These are phyloP conservation scores for Hanseniaspora vineae DNA, from an alignment of 805 yeast species.

Conservation along the genomic window DNA sequence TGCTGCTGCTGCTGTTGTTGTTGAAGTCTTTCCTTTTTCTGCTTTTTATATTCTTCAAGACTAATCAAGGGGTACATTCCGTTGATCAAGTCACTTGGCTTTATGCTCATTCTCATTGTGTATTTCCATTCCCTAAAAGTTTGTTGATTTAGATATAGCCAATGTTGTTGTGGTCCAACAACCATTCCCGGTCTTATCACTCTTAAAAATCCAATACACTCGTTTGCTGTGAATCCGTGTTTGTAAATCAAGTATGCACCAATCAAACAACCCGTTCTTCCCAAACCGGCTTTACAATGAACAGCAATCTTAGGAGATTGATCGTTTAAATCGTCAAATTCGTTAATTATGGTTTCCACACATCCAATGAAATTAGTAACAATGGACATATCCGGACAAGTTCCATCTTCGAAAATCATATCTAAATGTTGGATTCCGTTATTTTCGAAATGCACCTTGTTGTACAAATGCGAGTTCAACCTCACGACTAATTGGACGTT, in stretches of 20 bases:
- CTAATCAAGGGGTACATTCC: conserved; percentile 52
- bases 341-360: conserved; percentile 66
- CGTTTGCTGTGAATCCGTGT: conserved; percentile 93
- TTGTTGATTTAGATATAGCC: conserved; percentile 92
- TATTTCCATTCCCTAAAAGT: conserved; percentile 94
- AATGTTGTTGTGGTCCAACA: conserved; percentile 99
- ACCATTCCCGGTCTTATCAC: conserved; percentile 98
- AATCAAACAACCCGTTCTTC: conserved; percentile 93
- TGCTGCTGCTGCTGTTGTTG: conserved; percentile 22
- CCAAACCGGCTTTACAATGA: conserved; percentile 98
- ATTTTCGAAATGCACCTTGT: conserved; percentile 68
- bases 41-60: conserved; percentile 46
- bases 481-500: conserved; percentile 85
- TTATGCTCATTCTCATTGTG: conserved; percentile 68
- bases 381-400: conserved; percentile 90
- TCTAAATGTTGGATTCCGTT: conserved; percentile 82
- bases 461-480: conserved; percentile 83
- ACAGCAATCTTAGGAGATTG: conserved; percentile 62
- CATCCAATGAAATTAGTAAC: conserved; percentile 92
- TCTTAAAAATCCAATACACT: conserved; percentile 93
- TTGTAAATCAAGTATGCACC: conserved; percentile 96
- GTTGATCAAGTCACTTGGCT: conserved; percentile 54
- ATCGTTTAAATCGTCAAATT: conserved; percentile 3
- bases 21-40: conserved; percentile 27
- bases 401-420: conserved; percentile 95